Percentiles rank a stretch among this genome's conserved stretches.
These are phyloP conservation scores for Cnidoscolus chayamansa DNA, from an alignment of 441 rosid genomes.

Conservation along the genomic window DNA sequence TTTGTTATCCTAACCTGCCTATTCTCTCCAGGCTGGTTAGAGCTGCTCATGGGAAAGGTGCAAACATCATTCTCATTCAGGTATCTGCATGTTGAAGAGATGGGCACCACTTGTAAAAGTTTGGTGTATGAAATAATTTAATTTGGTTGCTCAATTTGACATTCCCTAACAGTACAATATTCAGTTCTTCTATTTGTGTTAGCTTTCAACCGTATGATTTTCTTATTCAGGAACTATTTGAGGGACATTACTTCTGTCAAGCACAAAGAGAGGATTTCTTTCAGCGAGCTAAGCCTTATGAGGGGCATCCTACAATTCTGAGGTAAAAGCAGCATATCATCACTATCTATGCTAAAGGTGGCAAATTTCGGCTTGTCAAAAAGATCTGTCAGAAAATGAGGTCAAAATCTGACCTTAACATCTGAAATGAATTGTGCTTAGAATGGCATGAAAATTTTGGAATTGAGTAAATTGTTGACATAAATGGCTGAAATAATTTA, in stretches of 20 bases:
- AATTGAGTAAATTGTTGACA: neutral
- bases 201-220: neutral
- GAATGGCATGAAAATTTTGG: neutral
- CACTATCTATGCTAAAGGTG: neutral
- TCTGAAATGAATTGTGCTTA: neutral
- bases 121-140: neutral
- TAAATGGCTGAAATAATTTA: neutral
- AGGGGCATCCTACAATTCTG: constrained; percentile 70
- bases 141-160: neutral
- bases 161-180: neutral
- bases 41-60: constrained; percentile 68
- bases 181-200: neutral
- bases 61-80: constrained; percentile 79
- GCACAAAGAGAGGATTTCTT: constrained; percentile 84
- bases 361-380: neutral
- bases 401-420: neutral
- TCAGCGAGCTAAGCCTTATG: constrained; percentile 71
- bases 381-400: neutral
- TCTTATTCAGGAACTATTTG: constrained; percentile 72
- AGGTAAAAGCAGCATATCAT: constrained; percentile 37
- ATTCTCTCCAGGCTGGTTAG: constrained; percentile 53
- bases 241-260: constrained; percentile 95
- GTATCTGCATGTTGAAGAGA: constrained; percentile 24
- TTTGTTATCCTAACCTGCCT: constrained; percentile 1
- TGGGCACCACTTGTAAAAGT: neutral